A percentile compares a stretch with the other conserved stretches of the same genome.
Conservation (phyloP, 1,284 basidiomycete species). For the Bothia castanella region DNA sequence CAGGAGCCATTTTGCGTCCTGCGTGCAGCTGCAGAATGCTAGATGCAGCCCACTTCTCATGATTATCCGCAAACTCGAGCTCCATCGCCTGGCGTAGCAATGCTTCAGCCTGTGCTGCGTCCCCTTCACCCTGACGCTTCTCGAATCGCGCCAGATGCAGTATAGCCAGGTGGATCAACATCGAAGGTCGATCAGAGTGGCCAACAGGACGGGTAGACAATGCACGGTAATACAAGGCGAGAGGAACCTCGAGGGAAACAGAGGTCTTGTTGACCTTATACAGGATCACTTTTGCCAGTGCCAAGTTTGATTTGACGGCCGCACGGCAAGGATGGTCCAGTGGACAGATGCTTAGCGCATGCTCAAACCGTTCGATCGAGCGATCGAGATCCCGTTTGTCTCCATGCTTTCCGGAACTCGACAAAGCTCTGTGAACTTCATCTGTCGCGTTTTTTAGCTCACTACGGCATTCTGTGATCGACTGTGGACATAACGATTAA, state of each 20-base stretch:
- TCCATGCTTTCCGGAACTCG: background rate
- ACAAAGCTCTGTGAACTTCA: background rate
- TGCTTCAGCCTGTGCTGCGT: background rate
- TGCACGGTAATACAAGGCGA: conserved; percentile 6
- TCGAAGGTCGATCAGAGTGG: conserved; percentile 9
- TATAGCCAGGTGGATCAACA: no score
- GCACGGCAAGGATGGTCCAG: conserved; percentile 13
- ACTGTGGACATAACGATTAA: background rate
- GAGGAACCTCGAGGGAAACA: conserved; percentile 2
- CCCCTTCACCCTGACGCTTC: background rate
- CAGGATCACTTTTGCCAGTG: conserved; percentile 9
- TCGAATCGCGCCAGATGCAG: conserved; percentile 6
- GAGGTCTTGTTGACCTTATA: background rate
- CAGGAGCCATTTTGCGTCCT: background rate
- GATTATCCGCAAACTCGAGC: background rate
- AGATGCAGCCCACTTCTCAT: background rate
- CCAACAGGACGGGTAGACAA: conserved; percentile 3
- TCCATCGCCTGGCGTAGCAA: background rate
- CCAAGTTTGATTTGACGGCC: conserved; percentile 15
- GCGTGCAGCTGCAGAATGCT: conserved; percentile 2
- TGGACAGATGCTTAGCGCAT: conserved; percentile 11
- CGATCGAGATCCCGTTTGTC: conserved; percentile 4
- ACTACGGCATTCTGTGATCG: background rate
- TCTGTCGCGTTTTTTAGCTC: conserved; percentile 7
- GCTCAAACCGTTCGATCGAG: conserved; percentile 9